Evolutionary conservation across 1,139 yeast species (phyloP).

Genomic region (Debaryomyces nepalensis): DNA sequence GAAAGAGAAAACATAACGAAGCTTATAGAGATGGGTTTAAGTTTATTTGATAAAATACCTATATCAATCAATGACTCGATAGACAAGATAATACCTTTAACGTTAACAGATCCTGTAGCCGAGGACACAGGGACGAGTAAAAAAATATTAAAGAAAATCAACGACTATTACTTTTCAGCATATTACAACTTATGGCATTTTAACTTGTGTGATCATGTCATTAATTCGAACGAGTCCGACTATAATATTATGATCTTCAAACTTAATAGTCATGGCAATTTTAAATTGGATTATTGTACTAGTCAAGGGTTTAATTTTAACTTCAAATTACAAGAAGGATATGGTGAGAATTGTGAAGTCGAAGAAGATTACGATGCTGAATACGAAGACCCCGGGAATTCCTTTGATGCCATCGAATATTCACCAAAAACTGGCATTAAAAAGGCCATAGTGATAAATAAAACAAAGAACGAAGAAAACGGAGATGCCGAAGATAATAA

Average conservation of each 20-base stretch:
- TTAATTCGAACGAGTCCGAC: conserved; percentile 18
- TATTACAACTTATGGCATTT: conserved; percentile 81
- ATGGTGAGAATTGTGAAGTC: conserved; percentile 10
- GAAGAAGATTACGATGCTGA: conserved; percentile 7
- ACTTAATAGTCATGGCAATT: conserved; percentile 29
- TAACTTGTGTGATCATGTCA: conserved; percentile 61
- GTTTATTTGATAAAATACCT: conserved; percentile 67
- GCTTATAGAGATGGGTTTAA: conserved; percentile 53
- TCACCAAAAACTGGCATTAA: conserved; percentile 20
- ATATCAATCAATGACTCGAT: conserved; percentile 45
- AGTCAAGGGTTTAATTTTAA: conserved; percentile 43
- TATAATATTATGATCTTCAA: conserved; percentile 36
- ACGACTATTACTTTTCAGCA: conserved; percentile 63
- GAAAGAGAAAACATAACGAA: conserved; percentile 22
- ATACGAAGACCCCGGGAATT: conserved; percentile 1
- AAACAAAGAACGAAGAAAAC: conserved; percentile 4
- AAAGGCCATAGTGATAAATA: conserved; percentile 11
- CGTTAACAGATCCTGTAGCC: conserved; percentile 28
- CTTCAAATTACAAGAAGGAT: conserved; percentile 24
- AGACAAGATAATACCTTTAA: conserved; percentile 49
- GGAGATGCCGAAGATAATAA: conserved; percentile 2
- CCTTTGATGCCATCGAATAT: conserved; percentile 19
- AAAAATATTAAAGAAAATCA: conserved; percentile 38
- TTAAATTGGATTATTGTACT: conserved; percentile 33
- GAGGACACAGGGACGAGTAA: conserved; percentile 29